Percentiles rank a stretch among this genome's conserved stretches.
Conservation (phyloP, 352 stramenopile species). For the Phytophthora pini region DNA sequence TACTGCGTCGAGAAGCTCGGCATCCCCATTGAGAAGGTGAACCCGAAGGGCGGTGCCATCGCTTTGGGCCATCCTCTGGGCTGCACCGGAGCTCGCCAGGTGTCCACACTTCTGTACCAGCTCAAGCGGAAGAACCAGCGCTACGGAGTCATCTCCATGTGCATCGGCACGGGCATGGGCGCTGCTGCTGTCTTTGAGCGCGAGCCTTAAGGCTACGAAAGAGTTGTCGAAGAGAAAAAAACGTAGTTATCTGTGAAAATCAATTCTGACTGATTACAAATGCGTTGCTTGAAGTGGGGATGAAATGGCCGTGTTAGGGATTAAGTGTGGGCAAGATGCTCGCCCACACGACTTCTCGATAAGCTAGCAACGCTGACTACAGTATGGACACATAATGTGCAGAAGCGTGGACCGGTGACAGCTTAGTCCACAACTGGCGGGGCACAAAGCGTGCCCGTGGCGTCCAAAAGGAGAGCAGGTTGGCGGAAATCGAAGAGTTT, state of each 20-base stretch:
- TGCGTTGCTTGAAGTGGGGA: too few relatives aligned
- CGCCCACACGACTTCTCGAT: too few relatives aligned
- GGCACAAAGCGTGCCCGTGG: too few relatives aligned
- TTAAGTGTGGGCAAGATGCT: too few relatives aligned
- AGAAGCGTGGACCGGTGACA: too few relatives aligned
- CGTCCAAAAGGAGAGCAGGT: too few relatives aligned
- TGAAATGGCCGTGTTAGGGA: too few relatives aligned
- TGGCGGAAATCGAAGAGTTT: too few relatives aligned
- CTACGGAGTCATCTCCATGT: slow-evolving; percentile 95
- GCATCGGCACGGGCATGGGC: slow-evolving; percentile 95
- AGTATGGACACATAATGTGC: too few relatives aligned
- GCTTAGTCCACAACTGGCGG: too few relatives aligned
- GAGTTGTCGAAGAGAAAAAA: slow-evolving; percentile 6
- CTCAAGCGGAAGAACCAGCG: slow-evolving; percentile 87
- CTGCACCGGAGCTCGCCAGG: slow-evolving; percentile 89
- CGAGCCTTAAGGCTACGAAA: slow-evolving; percentile 36
- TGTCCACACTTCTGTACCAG: slow-evolving; percentile 93
- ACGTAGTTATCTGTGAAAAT: slow-evolving; percentile 22
- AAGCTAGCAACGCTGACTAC: too few relatives aligned
- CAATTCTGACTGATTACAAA: slow-evolving; percentile 15
- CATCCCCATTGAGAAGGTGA: slow-evolving; percentile 87
- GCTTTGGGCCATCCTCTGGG: slow-evolving; percentile 91
- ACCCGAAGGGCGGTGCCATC: slow-evolving; percentile 91
- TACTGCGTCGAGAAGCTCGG: slow-evolving; percentile 85
- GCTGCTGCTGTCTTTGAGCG: slow-evolving; percentile 93